Evolutionary conservation across 1,139 yeast genomes (phyloP).

Genomic region (Trichomonascaceae sp.): DNA sequence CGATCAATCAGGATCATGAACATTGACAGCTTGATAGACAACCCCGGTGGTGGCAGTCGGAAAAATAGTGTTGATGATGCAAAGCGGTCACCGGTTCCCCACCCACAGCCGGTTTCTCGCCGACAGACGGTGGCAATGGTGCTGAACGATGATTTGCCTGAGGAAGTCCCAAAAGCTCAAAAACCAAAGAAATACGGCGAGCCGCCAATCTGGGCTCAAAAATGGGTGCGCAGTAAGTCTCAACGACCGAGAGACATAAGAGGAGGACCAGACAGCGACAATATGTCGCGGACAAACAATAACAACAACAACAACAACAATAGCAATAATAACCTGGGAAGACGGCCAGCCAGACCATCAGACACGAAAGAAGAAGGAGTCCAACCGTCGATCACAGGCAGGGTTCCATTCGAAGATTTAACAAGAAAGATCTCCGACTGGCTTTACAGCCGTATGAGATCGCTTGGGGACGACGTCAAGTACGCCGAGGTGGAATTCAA

Average conservation of each 20-base stretch:
- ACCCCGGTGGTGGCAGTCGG: background rate
- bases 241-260: background rate
- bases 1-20: too few relatives aligned
- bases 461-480: conserved; percentile 46
- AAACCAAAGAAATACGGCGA: conserved; percentile 30
- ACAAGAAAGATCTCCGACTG: conserved; percentile 77
- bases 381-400: conserved; percentile 45
- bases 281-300: background rate
- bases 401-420: conserved; percentile 70
- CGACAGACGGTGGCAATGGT: background rate
- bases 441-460: conserved; percentile 69
- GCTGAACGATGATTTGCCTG: background rate
- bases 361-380: conserved; percentile 11
- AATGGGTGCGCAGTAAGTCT: conserved; percentile 40
- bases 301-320: background rate
- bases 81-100: too few relatives aligned
- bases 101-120: background rate
- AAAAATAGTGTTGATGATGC: background rate
- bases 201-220: conserved; percentile 79
- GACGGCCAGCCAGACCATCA: background rate
- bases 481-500: conserved; percentile 72
- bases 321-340: conserved; percentile 1
- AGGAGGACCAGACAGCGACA: conserved; percentile 1
- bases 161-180: background rate
- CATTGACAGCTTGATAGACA: background rate